A percentile compares a stretch with the other conserved stretches of the same genome.
These are phyloP conservation scores for Retiboletus flavoniger DNA, from an alignment of 1,284 basidiomycete species.

Conservation along the genomic window DNA sequence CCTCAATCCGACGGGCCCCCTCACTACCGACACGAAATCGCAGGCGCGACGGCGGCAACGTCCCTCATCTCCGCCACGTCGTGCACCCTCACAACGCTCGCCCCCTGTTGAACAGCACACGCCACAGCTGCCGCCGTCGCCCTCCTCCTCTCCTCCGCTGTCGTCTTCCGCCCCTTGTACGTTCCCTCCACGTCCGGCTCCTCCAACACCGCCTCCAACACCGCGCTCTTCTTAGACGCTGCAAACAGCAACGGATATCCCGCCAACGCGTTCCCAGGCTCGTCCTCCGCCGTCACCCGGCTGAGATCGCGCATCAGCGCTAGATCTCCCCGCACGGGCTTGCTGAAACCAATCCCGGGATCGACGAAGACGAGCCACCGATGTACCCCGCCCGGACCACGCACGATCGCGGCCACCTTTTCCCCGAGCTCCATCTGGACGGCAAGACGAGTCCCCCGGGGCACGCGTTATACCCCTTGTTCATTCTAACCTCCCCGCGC, in stretches of 20 bases:
- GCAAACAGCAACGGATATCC: conserved; percentile 79
- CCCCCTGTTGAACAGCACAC: conserved; percentile 75
- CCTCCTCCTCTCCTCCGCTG: conserved; percentile 66
- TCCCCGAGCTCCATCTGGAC: conserved; percentile 74
- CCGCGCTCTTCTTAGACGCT: conserved; percentile 71
- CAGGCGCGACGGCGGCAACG: conserved; percentile 47
- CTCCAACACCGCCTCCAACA: conserved; percentile 57
- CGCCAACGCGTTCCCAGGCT: conserved; percentile 49
- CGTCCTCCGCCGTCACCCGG: conserved; percentile 44
- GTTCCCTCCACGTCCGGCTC: conserved; percentile 34
- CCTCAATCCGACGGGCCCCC: too few species aligned
- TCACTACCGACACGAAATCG: conserved; percentile 37
- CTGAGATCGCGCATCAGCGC: conserved; percentile 59
- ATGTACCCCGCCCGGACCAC: conserved; percentile 71
- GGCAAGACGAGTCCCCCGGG: conserved; percentile 53
- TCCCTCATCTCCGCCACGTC: conserved; percentile 69
- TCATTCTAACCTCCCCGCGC: conserved; percentile 71
- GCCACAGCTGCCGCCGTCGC: conserved; percentile 83
- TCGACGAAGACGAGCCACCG: conserved; percentile 92
- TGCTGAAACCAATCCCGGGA: conserved; percentile 96
- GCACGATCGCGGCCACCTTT: conserved; percentile 69
- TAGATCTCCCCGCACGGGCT: conserved; percentile 77
- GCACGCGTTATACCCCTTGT: conserved; percentile 50
- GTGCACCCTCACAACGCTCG: conserved; percentile 81
- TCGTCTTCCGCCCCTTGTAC: conserved; percentile 50